Evolutionary conservation across 2,329 filamentous ascomycete genomes (phyloP).

Genomic region (Colletotrichum karsti): DNA sequence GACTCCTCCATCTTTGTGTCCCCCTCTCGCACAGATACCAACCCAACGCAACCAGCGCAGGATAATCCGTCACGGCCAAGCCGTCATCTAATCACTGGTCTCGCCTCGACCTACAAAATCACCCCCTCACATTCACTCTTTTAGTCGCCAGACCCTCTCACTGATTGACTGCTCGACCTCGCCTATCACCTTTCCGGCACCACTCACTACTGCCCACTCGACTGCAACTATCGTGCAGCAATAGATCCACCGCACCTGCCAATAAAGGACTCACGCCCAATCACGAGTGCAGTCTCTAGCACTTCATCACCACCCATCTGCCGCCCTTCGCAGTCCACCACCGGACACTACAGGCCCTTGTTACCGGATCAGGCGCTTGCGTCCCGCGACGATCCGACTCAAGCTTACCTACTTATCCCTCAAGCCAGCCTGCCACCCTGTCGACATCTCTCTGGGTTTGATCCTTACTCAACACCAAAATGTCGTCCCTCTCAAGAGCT

Average conservation of each 20-base stretch:
- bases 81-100: conserved; percentile 10
- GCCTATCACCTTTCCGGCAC: neutral
- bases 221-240: conserved; percentile 28
- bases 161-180: neutral
- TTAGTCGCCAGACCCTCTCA: conserved; percentile 4
- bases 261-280: conserved; percentile 20
- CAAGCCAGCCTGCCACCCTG: neutral
- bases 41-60: neutral
- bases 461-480: conserved; percentile 34
- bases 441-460: neutral
- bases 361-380: conserved; percentile 17
- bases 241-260: conserved; percentile 24
- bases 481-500: conserved; percentile 73
- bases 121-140: conserved; percentile 6
- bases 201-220: conserved; percentile 4
- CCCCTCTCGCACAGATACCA: neutral
- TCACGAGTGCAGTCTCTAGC: conserved; percentile 15
- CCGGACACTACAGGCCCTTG: conserved; percentile 1
- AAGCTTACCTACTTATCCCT: conserved; percentile 2
- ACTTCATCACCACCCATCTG: conserved; percentile 17
- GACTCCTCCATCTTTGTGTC: conserved; percentile 27
- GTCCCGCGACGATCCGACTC: neutral
- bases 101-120: neutral
- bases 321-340: conserved; percentile 8
- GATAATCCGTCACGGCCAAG: conserved; percentile 10